These are phyloP conservation scores for Stephania cephalantha DNA, from an alignment of 164 flowering plant genomes.

Conservation along the genomic window DNA sequence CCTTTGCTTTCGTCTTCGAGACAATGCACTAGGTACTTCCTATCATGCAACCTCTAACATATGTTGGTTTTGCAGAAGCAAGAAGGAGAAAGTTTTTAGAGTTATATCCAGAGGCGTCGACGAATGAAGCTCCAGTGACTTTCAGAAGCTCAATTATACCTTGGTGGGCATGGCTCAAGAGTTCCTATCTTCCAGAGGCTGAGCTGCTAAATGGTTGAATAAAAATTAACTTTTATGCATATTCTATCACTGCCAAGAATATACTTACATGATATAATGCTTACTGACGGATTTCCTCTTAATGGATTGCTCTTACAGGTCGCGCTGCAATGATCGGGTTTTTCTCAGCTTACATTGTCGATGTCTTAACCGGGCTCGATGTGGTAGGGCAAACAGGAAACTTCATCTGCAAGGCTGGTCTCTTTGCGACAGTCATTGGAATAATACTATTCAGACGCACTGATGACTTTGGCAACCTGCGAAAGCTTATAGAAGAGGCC, in stretches of 20 bases:
- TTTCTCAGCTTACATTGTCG: conserved; percentile 50
- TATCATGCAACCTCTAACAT: neutral
- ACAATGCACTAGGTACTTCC: neutral
- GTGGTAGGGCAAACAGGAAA: conserved; percentile 59
- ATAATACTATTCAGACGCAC: conserved; percentile 29
- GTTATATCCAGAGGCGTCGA: conserved; percentile 44
- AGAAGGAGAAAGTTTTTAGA: conserved; percentile 55
- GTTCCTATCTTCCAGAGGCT: conserved; percentile 55
- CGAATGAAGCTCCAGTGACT: conserved; percentile 46
- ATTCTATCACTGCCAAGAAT: neutral
- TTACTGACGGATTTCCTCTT: neutral
- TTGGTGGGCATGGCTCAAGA: conserved; percentile 65
- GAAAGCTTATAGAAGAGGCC: conserved; percentile 46
- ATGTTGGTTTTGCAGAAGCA: conserved; percentile 40
- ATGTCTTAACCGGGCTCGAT: conserved; percentile 50
- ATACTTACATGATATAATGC: neutral
- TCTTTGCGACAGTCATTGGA: conserved; percentile 35
- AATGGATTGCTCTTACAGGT: conserved; percentile 25
- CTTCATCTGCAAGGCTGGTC: conserved; percentile 46
- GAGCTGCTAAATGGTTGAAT: conserved; percentile 51
- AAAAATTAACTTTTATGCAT: neutral
- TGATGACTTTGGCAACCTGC: conserved; percentile 30
- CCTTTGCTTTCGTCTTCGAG: neutral
- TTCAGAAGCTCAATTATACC: conserved; percentile 59
- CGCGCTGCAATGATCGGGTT: conserved; percentile 71